phyloP scores from a whole-genome alignment of 1,139 yeast species.

The Yamadazyma mexicana region DNA sequence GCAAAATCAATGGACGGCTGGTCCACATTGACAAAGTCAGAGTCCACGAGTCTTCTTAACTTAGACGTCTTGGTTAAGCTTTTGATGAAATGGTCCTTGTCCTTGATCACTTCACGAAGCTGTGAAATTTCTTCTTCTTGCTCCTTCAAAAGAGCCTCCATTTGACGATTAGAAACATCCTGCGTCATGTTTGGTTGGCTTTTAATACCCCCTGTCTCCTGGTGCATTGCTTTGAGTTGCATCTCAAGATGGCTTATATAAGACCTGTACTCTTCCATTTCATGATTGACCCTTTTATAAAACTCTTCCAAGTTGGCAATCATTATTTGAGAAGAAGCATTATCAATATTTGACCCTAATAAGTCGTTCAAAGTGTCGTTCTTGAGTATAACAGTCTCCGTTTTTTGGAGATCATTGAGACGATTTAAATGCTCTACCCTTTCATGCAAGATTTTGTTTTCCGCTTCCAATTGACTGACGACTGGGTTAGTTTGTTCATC shows the following conservation, averaged over 20 bases:
- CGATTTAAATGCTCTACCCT: constrained; percentile 69
- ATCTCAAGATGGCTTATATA: constrained; percentile 64
- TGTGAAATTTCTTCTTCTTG: constrained; percentile 72
- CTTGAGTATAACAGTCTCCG: constrained; percentile 54
- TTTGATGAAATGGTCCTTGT: constrained; percentile 75
- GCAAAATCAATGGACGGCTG: neutral
- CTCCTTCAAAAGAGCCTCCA: constrained; percentile 40
- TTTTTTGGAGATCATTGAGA: constrained; percentile 56
- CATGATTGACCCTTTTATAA: constrained; percentile 42
- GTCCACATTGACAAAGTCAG: constrained; percentile 22
- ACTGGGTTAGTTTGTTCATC: constrained; percentile 11
- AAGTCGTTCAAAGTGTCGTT: constrained; percentile 57
- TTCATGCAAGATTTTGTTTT: constrained; percentile 60
- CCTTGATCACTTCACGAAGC: constrained; percentile 58
- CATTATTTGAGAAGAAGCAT: constrained; percentile 33
- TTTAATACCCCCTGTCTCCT: constrained; percentile 15
- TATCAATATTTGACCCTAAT: constrained; percentile 33
- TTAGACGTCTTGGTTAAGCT: constrained; percentile 66
- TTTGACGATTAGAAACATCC: constrained; percentile 16
- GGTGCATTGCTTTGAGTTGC: constrained; percentile 40
- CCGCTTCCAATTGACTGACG: constrained; percentile 54
- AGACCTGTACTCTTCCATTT: constrained; percentile 62
- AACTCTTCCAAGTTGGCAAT: constrained; percentile 51
- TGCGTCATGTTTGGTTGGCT: constrained; percentile 5
- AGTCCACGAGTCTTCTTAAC: constrained; percentile 48